Evolutionary conservation across 2,329 filamentous ascomycete genomes (phyloP), one percentile per base, ranked within the genome.

Genomic region (Metarhizium rileyi): DNA sequence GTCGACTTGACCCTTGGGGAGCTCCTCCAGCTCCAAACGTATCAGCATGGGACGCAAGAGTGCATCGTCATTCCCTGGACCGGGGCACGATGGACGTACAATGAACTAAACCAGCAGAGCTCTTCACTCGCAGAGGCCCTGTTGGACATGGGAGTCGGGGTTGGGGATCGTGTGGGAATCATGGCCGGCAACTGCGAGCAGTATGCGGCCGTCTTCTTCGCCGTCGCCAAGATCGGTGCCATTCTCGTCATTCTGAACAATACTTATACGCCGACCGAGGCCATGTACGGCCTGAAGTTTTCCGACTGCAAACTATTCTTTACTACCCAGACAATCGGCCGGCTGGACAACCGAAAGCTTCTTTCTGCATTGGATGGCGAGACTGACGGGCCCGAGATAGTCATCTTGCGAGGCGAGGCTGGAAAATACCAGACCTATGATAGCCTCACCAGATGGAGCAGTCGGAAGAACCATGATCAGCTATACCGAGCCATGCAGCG

Each of bases 171-270:
- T 14, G 74, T 90, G 26, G 86, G 80, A 27, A 83, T 90, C 55
- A 87, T 89, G 81, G 84, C 85, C 66, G 59, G 90, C 70, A 69
- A 95, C 78, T 71, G 90, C 74, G 69, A 94, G 77, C 75, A 95
- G 78, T 91, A 91, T 81, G 67, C 86, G 27, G 76, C 84, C 3
- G 75, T 88, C 16, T 87, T 88, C 71, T 88, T 89, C 56, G 84
- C 83, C 3, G 83, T 81, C 10, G 80, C 82, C 38, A 74, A 79
- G 44, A 75, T 86, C 18, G 83, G 83, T 9, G 81, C 77, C 44
- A 81, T 85, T 43, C 71, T 90, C 47, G 86, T 90, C 26, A 87
- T 90, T 42, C 70, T 90, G 56, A 90, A 90, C 69, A 90, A 89
- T 67, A 90, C 86, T 0, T 90, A 90, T 62, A 90, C 86, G 1